A percentile compares a stretch with the other conserved stretches of the same genome.
These are phyloP conservation scores for Clarireedia hainanense DNA, from an alignment of 2,329 filamentous ascomycete genomes.

Conservation along the genomic window DNA sequence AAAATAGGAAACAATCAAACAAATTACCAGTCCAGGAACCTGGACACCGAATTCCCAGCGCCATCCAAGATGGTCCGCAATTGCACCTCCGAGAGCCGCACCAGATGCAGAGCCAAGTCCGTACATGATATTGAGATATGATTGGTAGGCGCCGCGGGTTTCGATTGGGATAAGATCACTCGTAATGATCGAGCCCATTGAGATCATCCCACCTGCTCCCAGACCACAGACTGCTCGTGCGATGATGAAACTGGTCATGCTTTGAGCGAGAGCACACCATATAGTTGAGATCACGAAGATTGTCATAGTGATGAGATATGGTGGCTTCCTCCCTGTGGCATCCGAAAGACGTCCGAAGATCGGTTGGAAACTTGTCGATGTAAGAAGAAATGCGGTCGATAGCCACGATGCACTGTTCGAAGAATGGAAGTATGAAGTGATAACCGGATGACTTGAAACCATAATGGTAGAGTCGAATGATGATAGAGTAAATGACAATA, in stretches of 20 bases:
- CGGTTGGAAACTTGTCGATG: slow-evolving; percentile 69
- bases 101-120: slow-evolving; percentile 52
- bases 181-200: slow-evolving; percentile 62
- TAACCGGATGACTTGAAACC: slow-evolving; percentile 73
- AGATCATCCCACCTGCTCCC: slow-evolving; percentile 64
- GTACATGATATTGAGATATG: slow-evolving; percentile 59
- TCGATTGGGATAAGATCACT: slow-evolving; percentile 69
- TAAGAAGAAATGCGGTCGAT: slow-evolving; percentile 70
- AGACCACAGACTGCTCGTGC: slow-evolving; percentile 65
- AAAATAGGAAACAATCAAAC: slow-evolving; percentile 37
- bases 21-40: slow-evolving; percentile 42
- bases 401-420: slow-evolving; percentile 78
- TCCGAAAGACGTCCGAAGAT: slow-evolving; percentile 68
- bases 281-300: slow-evolving; percentile 58
- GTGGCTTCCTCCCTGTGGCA: slow-evolving; percentile 58
- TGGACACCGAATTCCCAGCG: slow-evolving; percentile 63
- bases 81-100: slow-evolving; percentile 60
- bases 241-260: slow-evolving; percentile 62
- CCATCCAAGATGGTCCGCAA: slow-evolving; percentile 66
- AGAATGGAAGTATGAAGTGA: slow-evolving; percentile 70
- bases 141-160: slow-evolving; percentile 58
- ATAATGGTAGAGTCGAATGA: slow-evolving; percentile 75
- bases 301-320: slow-evolving; percentile 56
- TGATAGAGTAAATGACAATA: slow-evolving; percentile 49
- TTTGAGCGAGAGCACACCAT: slow-evolving; percentile 61